Evolutionary conservation across 345 rosid species (phyloP).

Genomic region (Salix koriyanagi): DNA sequence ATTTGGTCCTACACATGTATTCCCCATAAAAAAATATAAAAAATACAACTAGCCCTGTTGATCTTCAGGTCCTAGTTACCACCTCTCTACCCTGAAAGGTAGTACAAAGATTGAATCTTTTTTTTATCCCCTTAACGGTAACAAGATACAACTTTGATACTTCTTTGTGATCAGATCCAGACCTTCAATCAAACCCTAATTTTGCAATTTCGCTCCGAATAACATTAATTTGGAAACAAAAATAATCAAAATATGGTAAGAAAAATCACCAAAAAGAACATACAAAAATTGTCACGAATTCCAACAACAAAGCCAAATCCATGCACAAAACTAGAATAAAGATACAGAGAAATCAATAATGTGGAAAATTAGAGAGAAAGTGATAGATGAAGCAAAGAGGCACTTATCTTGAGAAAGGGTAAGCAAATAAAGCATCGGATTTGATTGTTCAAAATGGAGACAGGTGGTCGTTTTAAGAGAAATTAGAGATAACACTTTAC

Average conservation of each 20-base stretch:
- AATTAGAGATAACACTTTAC: background rate
- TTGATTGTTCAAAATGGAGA: background rate
- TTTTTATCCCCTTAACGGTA: conserved; percentile 19
- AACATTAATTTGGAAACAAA: conserved; percentile 2
- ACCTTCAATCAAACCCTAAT: background rate
- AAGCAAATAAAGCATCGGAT: background rate
- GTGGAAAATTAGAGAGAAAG: background rate
- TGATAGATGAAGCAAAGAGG: background rate
- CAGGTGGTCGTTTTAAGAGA: background rate
- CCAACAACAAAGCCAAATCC: background rate
- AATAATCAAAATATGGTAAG: background rate
- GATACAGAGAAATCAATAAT: background rate
- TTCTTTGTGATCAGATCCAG: background rate
- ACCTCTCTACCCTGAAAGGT: conserved; percentile 12
- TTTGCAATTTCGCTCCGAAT: conserved; percentile 4
- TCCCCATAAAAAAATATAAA: conserved; percentile 60
- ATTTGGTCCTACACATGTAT: conserved; percentile 84
- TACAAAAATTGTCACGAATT: background rate
- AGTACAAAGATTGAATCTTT: conserved; percentile 9
- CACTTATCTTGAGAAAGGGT: background rate
- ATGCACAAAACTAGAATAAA: background rate
- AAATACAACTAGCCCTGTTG: background rate
- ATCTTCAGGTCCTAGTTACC: conserved; percentile 28
- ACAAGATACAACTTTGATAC: background rate
- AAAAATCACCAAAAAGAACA: background rate